Base-by-base conservation (phyloP, 495 filamentous ascomycete genomes). In the Staphylotrichum tortipilum region DNA sequence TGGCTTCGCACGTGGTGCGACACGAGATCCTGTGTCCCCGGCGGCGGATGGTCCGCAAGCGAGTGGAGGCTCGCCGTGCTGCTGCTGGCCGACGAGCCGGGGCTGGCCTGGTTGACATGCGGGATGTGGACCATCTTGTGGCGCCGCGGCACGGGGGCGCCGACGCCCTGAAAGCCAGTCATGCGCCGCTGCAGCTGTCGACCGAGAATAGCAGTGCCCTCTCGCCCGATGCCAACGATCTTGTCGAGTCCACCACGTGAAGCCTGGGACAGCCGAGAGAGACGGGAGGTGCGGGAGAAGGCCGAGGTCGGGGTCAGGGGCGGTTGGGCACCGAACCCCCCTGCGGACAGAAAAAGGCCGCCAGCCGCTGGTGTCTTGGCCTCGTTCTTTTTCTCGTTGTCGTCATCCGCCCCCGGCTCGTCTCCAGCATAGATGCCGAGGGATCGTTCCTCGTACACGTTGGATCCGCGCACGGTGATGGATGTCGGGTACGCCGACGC, bases 401-500 rank as follows among this genome's bases (percentile, higher is more conserved):
- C 11, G 50, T 47, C 8, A 22, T n/a, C 18, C 26, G 15, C 18
- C 12, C 7, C 17, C 1, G 44, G 36, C 14, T 62, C 57, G 18
- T 82, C 76, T 19, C 76, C 70, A 4, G 68, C 62, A 56, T 86
- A 88, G 38, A 88, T 79, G n/a, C 84, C 84, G 1, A 88, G 71
- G 1, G 74, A 75, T 7, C 76, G 77, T 62, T 89, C 85, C 57
- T 84, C 80, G 51, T 83, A 84, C 5, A 78, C 75, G 54, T 84
- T 84, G 21, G 77, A 78, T 24, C 77, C 71, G 11, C 85, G 74
- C 59, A 89, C 78, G 12, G 77, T 82, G 52, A 89, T 86, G 15
- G 84, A 84, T 26, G 88, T 83, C 0, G 85, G 85, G 54, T 84
- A 87, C 14, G 83, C 76, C 23, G 85, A 82, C 54, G 88, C 85